phyloP scores from a whole-genome alignment of 139 green algal genomes.

The Picochlorum sp. region DNA sequence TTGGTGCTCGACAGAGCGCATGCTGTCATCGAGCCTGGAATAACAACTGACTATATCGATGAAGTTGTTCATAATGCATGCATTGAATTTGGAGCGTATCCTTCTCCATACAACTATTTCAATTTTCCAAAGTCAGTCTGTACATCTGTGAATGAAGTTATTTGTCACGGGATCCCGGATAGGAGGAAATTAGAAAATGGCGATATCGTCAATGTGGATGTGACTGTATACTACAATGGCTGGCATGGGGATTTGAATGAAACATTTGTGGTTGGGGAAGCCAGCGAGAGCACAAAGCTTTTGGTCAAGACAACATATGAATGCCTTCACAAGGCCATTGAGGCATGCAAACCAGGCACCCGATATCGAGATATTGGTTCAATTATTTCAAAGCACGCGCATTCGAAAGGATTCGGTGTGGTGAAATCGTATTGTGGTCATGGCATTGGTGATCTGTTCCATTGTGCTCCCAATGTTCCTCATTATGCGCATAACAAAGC shows the following conservation, averaged over 20 bases:
- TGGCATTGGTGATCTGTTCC: conserved; percentile 93
- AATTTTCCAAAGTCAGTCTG: conserved; percentile 88
- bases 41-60: conserved; percentile 96
- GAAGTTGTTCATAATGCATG: conserved; percentile 70
- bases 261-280: conserved; percentile 78
- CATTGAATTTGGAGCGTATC: conserved; percentile 75
- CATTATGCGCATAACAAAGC: conserved; percentile 93
- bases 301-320: conserved; percentile 68
- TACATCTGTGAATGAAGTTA: conserved; percentile 96
- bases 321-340: conserved; percentile 78
- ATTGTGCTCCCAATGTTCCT: conserved; percentile 94
- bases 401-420: conserved; percentile 53
- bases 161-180: conserved; percentile 98
- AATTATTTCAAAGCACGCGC: conserved; percentile 68
- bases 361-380: conserved; percentile 88
- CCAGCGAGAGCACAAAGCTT: conserved; percentile 60
- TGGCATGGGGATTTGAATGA: conserved; percentile 97
- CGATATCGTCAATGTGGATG: conserved; percentile 97
- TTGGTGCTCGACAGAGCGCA: conserved; percentile 74
- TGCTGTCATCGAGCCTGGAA: conserved; percentile 54
- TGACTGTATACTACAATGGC: conserved; percentile 79
- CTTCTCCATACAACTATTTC: conserved; percentile 85
- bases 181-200: conserved; percentile 74
- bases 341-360: conserved; percentile 72
- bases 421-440: conserved; percentile 95